phyloP scores from a whole-genome alignment of 2,329 filamentous ascomycete species.

The Macroventuria anomochaeta region DNA sequence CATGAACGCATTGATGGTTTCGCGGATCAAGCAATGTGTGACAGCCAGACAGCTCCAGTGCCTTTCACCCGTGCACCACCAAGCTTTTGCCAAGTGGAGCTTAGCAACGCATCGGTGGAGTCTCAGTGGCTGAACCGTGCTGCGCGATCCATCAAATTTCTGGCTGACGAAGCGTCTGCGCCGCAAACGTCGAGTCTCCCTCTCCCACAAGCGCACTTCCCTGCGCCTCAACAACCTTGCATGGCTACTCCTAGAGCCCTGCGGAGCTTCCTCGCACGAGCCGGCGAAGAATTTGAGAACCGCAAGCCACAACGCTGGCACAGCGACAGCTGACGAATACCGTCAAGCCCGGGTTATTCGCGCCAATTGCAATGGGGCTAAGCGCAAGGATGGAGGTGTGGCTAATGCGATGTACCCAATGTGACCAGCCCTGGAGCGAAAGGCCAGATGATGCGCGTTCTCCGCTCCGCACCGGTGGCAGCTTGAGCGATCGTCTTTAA shows the following conservation, averaged over 20 bases:
- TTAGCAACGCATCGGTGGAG: conserved; percentile 20
- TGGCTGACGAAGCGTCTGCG: conserved; percentile 8
- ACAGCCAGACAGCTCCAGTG: conserved; percentile 1
- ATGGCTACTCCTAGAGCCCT: background rate
- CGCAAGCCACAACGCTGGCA: conserved; percentile 6
- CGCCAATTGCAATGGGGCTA: conserved; percentile 15
- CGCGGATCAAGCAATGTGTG: conserved; percentile 1
- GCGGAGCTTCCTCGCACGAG: conserved; percentile 5
- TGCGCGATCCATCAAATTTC: background rate
- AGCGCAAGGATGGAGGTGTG: conserved; percentile 9
- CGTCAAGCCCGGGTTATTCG: conserved; percentile 4
- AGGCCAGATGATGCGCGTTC: conserved; percentile 12
- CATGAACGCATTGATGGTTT: background rate
- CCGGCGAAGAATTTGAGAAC: background rate
- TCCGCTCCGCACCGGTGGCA: conserved; percentile 6
- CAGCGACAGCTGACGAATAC: conserved; percentile 20
- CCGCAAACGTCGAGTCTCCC: background rate
- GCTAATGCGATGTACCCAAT: conserved; percentile 12
- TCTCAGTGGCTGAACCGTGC: background rate
- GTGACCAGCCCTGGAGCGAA: conserved; percentile 1
- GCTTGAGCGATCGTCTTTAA: conserved; percentile 13
- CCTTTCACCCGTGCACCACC: conserved; percentile 9
- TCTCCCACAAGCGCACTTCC: background rate
- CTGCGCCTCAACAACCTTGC: conserved; percentile 1
- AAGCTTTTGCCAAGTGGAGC: conserved; percentile 35